phyloP scores from a whole-genome alignment of 306 rosid species.

The Quercus alba region DNA sequence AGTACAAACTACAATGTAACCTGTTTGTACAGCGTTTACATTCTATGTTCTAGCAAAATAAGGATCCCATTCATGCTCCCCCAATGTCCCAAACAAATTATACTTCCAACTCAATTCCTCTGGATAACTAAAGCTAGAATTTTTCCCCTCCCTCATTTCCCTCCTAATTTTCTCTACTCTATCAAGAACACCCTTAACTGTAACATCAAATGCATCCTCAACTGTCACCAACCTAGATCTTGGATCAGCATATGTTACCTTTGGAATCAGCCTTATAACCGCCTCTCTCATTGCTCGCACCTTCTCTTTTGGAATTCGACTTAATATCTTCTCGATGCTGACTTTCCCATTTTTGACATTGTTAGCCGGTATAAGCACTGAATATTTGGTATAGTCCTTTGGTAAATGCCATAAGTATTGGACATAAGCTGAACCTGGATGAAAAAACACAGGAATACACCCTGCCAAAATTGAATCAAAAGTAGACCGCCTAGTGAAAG shows the following conservation, averaged over 20 bases:
- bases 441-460: slow-evolving; percentile 49
- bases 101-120: slow-evolving; percentile 35
- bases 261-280: slow-evolving; percentile 38
- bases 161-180: slow-evolving; percentile 31
- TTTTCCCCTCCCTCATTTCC: slow-evolving; percentile 25
- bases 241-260: slow-evolving; percentile 34
- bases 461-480: slow-evolving; percentile 51
- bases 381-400: slow-evolving; percentile 26
- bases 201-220: slow-evolving; percentile 47
- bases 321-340: slow-evolving; percentile 28
- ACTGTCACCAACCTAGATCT: slow-evolving; percentile 21
- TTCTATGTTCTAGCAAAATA: not conserved
- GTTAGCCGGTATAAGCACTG: slow-evolving; percentile 25
- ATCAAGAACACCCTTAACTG: slow-evolving; percentile 37
- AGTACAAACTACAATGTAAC: too few species aligned
- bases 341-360: slow-evolving; percentile 18
- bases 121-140: slow-evolving; percentile 21
- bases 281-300: slow-evolving; percentile 34
- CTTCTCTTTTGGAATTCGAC: slow-evolving; percentile 18
- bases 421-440: slow-evolving; percentile 45
- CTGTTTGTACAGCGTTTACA: not conserved
- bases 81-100: slow-evolving; percentile 23
- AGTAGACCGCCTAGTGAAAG: slow-evolving; percentile 40
- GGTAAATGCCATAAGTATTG: slow-evolving; percentile 52
- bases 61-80: slow-evolving; percentile 36